Evolutionary conservation across 805 yeast species (phyloP), one percentile per base, ranked within the genome.

Genomic region (Wickerhamomyces bisporus): DNA sequence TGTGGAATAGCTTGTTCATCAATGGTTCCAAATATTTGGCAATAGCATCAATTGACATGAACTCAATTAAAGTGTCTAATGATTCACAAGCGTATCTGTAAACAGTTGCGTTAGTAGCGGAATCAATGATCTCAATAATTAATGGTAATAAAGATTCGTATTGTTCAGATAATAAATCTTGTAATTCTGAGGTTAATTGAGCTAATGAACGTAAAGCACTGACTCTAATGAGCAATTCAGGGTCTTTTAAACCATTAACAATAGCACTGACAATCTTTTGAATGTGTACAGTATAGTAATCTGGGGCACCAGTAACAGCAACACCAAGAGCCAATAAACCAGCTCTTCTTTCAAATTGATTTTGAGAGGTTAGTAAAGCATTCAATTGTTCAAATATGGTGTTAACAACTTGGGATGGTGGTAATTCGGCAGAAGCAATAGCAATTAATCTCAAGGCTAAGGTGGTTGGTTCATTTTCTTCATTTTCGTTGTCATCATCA

Each of bases 271-370:
- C 73, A 45, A 93, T 66, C 55, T 79, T 80, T 42, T 75, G 74
- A 43, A 89, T 65, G 57, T 88, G 91, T 34, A 82, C 72, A 33
- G 88, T 75, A 53, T 85, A 74, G 62, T 73, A 91, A 57, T 93
- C 99, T 45, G 98, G 98, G 30, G 98, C 91, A 59, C 98, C 98
- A 46, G 84, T 76, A 32, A 85, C 85, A 36, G 91, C 79, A 40
- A 79, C 86, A 52, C 94, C 87, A 45, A 93, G 67, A 25, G 95
- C 76, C 52, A 86, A 68, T 36, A 88, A 70, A 39, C 84, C 93
- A 42, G 94, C 96, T 66, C 96, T 80, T 68, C 94, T 80, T 66
- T 84, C 87, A 48, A 75, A 81, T 44, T 73, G 71, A 58, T 86
- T 78, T n/a, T 75, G 48, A 14, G 89, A 75, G 34, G 76, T 64